These are phyloP conservation scores for Zea mays DNA, from an alignment of 176 grass and related monocot genomes.

Conservation along the genomic window Zm-B73-REFERENCE-NAM-5.0 NC_050103.1:121976501-121977000, in stretches of 20 bases:
- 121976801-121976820: constrained; percentile 41
- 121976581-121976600: not conserved
- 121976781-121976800: constrained; percentile 23
- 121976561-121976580: not conserved
- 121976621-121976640: constrained; percentile 40
- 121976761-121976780: not conserved
- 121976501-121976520: too few relatives aligned
- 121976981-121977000: not conserved
- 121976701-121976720: constrained; percentile 53
- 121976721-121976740: constrained; percentile 23
- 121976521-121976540: too few relatives aligned
- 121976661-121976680: not conserved
- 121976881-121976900: constrained; percentile 41
- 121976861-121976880: constrained; percentile 29
- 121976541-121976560: too few relatives aligned
- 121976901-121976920: constrained; percentile 55
- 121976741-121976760: constrained; percentile 41
- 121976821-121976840: not conserved
- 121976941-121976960: not conserved
- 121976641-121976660: constrained; percentile 34
- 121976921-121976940: not conserved
- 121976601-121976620: not conserved
- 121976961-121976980: constrained; percentile 11
- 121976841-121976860: constrained; percentile 9
- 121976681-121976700: constrained; percentile 36